phyloP scores from a whole-genome alignment of 176 grass and related monocot genomes.

The Bolboschoenus planiculmis region DNA sequence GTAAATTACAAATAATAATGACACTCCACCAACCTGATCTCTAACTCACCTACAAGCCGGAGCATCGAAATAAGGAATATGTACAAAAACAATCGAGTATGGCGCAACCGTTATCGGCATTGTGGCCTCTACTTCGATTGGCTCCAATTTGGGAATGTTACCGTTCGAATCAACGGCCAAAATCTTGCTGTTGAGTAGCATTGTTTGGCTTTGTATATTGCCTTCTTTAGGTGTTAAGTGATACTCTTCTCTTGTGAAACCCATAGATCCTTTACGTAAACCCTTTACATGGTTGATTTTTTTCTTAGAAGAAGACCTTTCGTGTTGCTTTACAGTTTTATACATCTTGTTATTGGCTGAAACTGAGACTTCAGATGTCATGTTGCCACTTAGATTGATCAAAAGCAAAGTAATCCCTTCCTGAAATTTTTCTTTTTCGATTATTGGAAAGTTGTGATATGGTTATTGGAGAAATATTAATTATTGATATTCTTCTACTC shows the following conservation, averaged over 20 bases:
- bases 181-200: constrained; percentile 72
- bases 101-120: constrained; percentile 59
- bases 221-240: constrained; percentile 70
- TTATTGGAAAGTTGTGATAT: neutral
- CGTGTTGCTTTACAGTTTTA: constrained; percentile 16
- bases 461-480: neutral
- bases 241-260: constrained; percentile 66
- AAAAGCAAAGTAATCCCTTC: constrained; percentile 66
- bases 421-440: constrained; percentile 26
- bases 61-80: constrained; percentile 60
- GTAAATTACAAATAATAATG: constrained; percentile 3
- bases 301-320: constrained; percentile 12
- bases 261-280: constrained; percentile 14
- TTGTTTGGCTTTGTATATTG: constrained; percentile 74
- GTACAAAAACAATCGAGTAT: constrained; percentile 81
- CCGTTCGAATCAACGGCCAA: constrained; percentile 44
- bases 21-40: neutral
- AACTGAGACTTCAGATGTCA: constrained; percentile 31
- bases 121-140: constrained; percentile 40
- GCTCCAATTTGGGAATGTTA: constrained; percentile 59
- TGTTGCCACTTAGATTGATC: constrained; percentile 74
- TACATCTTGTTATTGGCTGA: constrained; percentile 2
- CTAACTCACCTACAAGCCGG: constrained; percentile 54
- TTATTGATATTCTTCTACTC: constrained; percentile 10
- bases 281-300: constrained; percentile 21